These are phyloP conservation scores for Lipomyces chichibuensis DNA, from an alignment of 805 yeast genomes.

Conservation along the genomic window DNA sequence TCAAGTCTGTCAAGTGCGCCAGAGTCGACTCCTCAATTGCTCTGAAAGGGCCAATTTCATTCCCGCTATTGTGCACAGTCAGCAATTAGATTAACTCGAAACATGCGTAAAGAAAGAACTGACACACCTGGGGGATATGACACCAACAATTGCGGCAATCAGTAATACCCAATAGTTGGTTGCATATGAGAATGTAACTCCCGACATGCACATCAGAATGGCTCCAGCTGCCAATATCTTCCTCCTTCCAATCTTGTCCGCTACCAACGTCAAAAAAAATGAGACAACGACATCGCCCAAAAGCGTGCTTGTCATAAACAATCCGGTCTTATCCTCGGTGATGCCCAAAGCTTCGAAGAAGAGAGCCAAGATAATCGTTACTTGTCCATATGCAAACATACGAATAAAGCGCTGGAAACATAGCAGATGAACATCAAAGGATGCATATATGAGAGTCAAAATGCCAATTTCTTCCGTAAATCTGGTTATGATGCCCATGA, in stretches of 20 bases:
- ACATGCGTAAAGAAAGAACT: not conserved
- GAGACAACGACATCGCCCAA: constrained; percentile 58
- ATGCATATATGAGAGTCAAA: constrained; percentile 13
- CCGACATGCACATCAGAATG: constrained; percentile 50
- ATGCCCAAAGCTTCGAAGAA: constrained; percentile 51
- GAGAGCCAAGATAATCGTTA: constrained; percentile 49
- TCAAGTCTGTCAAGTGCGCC: constrained; percentile 51
- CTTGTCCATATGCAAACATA: constrained; percentile 47
- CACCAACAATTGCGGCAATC: constrained; percentile 52
- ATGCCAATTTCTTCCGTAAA: constrained; percentile 26
- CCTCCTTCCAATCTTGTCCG: constrained; percentile 55
- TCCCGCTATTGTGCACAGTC: constrained; percentile 46
- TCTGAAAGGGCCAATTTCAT: constrained; percentile 62
- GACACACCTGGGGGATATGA: constrained; percentile 51
- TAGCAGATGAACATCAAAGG: constrained; percentile 36
- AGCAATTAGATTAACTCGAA: not conserved
- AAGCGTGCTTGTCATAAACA: constrained; percentile 54
- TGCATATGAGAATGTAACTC: constrained; percentile 46
- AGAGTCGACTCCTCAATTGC: constrained; percentile 59
- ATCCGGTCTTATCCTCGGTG: constrained; percentile 51
- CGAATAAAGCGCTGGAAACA: constrained; percentile 44
- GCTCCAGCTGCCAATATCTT: constrained; percentile 49
- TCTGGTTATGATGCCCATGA: not conserved
- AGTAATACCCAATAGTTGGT: constrained; percentile 47
- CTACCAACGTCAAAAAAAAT: constrained; percentile 51